Percentiles rank a stretch among this genome's conserved stretches.
Evolutionary conservation across 352 stramenopile species (phyloP).

Genomic region (Peronospora belbahrii): DNA sequence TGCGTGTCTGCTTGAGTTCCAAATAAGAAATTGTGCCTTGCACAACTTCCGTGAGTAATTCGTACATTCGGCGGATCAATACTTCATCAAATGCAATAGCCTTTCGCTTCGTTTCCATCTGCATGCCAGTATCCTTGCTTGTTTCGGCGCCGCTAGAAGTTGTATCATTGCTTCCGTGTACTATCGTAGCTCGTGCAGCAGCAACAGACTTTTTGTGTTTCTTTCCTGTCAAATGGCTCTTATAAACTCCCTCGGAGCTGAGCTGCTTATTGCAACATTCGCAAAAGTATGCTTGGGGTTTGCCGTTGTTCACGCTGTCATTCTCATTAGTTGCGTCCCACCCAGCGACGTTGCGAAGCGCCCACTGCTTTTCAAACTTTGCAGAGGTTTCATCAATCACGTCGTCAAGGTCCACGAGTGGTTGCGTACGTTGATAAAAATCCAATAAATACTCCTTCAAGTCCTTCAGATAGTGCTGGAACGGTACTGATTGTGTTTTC

Average conservation of each 20-base stretch:
- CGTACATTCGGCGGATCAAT: constrained; percentile 59
- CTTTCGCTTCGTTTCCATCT: constrained; percentile 29
- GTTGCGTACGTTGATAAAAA: constrained; percentile 85
- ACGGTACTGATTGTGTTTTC: constrained; percentile 48
- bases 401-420: constrained; percentile 82
- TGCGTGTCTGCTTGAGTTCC: constrained; percentile 84
- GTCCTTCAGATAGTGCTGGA: constrained; percentile 62
- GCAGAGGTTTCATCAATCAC: constrained; percentile 70
- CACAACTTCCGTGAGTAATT: constrained; percentile 76
- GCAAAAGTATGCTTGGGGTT: constrained; percentile 38
- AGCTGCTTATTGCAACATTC: constrained; percentile 66
- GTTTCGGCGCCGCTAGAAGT: constrained; percentile 1
- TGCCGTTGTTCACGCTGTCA: constrained; percentile 4
- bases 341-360: constrained; percentile 41
- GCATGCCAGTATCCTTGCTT: constrained; percentile 6
- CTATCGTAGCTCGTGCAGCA: constrained; percentile 13
- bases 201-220: constrained; percentile 66
- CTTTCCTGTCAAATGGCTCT: constrained; percentile 67
- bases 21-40: constrained; percentile 80
- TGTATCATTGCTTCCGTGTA: neutral
- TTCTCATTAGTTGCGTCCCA: constrained; percentile 32
- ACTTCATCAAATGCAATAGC: constrained; percentile 64
- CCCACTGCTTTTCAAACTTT: constrained; percentile 84
- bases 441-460: constrained; percentile 77
- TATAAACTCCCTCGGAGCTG: constrained; percentile 61